Conservation (phyloP, 2,329 filamentous ascomycete genomes). For the Hypomyces rosellus region DNA sequence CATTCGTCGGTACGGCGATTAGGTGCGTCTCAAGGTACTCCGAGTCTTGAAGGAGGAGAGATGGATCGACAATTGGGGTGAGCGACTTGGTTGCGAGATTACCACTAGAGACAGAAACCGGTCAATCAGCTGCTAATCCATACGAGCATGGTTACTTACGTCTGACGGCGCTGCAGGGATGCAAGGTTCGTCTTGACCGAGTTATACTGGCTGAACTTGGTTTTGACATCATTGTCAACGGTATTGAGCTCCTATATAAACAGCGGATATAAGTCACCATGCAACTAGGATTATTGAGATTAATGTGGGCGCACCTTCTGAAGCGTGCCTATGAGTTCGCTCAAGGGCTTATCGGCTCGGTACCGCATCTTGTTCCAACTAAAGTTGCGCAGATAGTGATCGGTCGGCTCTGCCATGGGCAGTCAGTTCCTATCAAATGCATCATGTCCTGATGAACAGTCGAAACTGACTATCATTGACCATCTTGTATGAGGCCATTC, state of each 20-base stretch:
- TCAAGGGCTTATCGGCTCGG: conserved; percentile 81
- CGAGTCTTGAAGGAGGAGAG: conserved; percentile 75
- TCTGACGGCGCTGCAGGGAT: conserved; percentile 78
- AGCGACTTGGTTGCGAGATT: conserved; percentile 94
- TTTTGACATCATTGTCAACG: conserved; percentile 93
- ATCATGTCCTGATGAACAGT: not conserved
- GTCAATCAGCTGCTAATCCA: not conserved
- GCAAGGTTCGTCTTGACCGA: conserved; percentile 79
- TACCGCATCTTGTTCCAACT: conserved; percentile 98
- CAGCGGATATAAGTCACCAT: conserved; percentile 4
- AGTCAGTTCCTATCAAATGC: conserved; percentile 12
- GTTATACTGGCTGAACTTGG: conserved; percentile 93
- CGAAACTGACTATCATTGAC: conserved; percentile 78
- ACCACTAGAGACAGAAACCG: conserved; percentile 47
- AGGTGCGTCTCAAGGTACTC: conserved; percentile 97
- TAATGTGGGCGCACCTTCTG: conserved; percentile 59
- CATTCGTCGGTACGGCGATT: conserved; percentile 73
- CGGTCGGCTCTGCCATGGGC: conserved; percentile 70
- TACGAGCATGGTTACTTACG: conserved; percentile 44
- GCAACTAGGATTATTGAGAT: not conserved
- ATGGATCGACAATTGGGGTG: conserved; percentile 77
- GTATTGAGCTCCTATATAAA: conserved; percentile 72
- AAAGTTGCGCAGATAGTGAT: conserved; percentile 84
- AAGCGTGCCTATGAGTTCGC: conserved; percentile 78
- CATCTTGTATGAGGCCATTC: conserved; percentile 79